A percentile compares a stretch with the other conserved stretches of the same genome.
Evolutionary conservation across 2,329 filamentous ascomycete genomes (phyloP).

Genomic region (Cercospora sojina): DNA sequence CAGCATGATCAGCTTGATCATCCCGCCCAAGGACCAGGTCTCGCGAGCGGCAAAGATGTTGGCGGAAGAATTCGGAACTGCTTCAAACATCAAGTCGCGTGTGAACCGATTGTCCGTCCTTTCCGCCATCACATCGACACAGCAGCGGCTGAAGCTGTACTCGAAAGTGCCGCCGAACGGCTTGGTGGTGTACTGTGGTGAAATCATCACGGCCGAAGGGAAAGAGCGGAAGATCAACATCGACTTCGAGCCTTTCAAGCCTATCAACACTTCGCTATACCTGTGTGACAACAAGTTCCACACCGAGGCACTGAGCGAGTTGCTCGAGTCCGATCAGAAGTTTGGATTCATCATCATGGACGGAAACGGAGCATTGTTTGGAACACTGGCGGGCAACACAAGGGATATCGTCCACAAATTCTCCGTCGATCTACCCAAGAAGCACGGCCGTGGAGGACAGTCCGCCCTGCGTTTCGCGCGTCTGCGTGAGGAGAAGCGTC

Average conservation of each 20-base stretch:
- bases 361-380: constrained; percentile 95
- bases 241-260: constrained; percentile 99
- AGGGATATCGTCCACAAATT: constrained; percentile 97
- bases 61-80: constrained; percentile 87
- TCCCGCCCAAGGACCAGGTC: constrained; percentile 97
- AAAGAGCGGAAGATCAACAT: constrained; percentile 99
- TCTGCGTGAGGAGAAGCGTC: constrained; percentile 98
- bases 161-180: constrained; percentile 98
- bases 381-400: constrained; percentile 95
- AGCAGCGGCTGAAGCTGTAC: constrained; percentile 98
- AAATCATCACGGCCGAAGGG: constrained; percentile 98
- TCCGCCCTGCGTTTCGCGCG: constrained; percentile 98
- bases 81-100: constrained; percentile 98
- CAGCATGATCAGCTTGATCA: constrained; percentile 99
- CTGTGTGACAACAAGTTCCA: constrained; percentile 99
- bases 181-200: constrained; percentile 97
- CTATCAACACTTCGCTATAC: constrained; percentile 98
- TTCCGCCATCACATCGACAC: constrained; percentile 97
- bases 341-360: constrained; percentile 99
- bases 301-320: constrained; percentile 92
- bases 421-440: constrained; percentile 97
- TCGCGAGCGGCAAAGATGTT: constrained; percentile 98
- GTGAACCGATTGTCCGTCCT: constrained; percentile 98
- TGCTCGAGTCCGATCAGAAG: constrained; percentile 97
- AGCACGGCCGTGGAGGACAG: constrained; percentile 99